Evolutionary conservation across 495 filamentous ascomycete genomes (phyloP), one percentile per base, ranked within the genome.

Genomic region (Neurospora sublineolata): DNA sequence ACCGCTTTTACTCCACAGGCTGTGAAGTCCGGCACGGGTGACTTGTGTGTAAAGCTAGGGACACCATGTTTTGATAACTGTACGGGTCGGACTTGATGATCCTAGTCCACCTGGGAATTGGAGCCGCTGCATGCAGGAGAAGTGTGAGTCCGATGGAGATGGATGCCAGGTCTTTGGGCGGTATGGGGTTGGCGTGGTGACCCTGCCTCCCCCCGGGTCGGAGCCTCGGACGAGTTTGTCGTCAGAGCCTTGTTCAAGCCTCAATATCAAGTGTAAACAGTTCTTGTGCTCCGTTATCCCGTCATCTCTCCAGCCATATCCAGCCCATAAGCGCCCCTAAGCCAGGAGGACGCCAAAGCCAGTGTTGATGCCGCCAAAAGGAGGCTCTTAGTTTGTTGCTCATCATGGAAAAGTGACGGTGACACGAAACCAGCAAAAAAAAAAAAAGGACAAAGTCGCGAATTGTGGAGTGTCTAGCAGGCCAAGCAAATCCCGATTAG

Each of bases 401-500:
- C 46, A 27, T 27, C 46, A 58, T 27, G 46, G 20, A 20, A 23
- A 58, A 58, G 23, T 58, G 20, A 58, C 46, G 46, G 46, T 58
- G 46, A 14, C 46, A 58, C 46, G 27, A 27, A 44, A 20, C 14
- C 14, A 44, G 16, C 18, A 44, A 3, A 20, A 23, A 46, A 44
- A 3, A 20, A 23, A 46, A 52, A 23, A 27, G 46, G 11, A 58
- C 11, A 58, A 27, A 27, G 46, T 58, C 46, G 46, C 23, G 46
- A 58, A 58, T 27, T 27, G 46, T 58, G 46, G 46, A 33, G 16
- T 39, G 60, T 71, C 36, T 36, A 52, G 70, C 37, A 69, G 16
- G 73, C 67, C 76, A 69, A 68, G 73, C 72, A 52, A 8, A 9
- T 68, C 42, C 75, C 67, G 40, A 78, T 76, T 40, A 52, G 77